phyloP scores from a whole-genome alignment of 202 grass and related monocot genomes.

The Brachypodium distachyon region DNA sequence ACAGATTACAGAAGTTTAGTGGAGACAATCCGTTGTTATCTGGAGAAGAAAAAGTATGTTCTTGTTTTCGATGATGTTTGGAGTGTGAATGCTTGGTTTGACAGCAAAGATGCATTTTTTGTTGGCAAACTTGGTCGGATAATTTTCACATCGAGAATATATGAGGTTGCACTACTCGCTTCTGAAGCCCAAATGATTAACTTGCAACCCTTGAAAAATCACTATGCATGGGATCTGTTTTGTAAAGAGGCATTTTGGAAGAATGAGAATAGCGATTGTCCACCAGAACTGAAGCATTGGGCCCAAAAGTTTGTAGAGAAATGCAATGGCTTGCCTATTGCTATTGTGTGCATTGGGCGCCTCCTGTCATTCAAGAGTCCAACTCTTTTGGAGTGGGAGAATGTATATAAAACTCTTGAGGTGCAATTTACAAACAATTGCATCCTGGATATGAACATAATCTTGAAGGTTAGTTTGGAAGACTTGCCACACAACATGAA shows the following conservation, averaged over 20 bases:
- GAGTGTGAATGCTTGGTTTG: conserved; percentile 20
- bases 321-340: neutral
- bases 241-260: neutral
- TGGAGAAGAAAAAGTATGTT: conserved; percentile 25
- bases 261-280: neutral
- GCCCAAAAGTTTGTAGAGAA: neutral
- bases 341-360: neutral
- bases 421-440: conserved; percentile 1
- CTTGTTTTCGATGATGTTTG: conserved; percentile 48
- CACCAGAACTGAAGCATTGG: neutral
- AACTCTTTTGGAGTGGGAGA: conserved; percentile 12
- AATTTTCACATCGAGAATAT: neutral
- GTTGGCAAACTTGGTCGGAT: neutral
- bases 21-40: conserved; percentile 10
- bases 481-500: conserved; percentile 27
- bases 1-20: conserved; percentile 17
- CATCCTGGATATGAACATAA: conserved; percentile 13
- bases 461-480: conserved; percentile 40
- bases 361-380: neutral
- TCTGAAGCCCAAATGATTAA: neutral
- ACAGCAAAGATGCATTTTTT: conserved; percentile 6
- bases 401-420: conserved; percentile 23
- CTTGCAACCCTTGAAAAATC: conserved; percentile 20
- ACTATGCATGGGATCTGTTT: conserved; percentile 1
- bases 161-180: neutral